Evolutionary conservation across 2,329 filamentous ascomycete species (phyloP), one percentile per base, ranked within the genome.

Genomic region (Alternaria dauci): DNA sequence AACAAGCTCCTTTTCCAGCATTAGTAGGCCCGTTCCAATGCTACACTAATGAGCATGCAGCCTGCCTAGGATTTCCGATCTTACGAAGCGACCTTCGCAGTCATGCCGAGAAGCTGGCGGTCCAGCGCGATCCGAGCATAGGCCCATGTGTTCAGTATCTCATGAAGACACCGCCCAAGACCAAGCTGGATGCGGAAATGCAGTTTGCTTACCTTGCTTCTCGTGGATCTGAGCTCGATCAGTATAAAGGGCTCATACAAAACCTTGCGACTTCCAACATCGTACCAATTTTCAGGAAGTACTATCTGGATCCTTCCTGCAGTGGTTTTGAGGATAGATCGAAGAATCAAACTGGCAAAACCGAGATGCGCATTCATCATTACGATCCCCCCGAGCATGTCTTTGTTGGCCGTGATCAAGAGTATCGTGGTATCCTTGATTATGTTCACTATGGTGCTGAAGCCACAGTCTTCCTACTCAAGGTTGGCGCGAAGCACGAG

Each of bases 371-470:
- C 81, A 83, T 67, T 18, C 76, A 78, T 48, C 76, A 78, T 50
- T 85, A 88, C 68, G 84, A 93, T 44, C 84, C 87, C 16, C 94
- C 95, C 5, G 86, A 85, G 46, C 84, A 88, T 41, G 93, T 91
- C 64, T 99, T 97, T 76, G 84, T 99, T 2, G 95, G 95, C 8
- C 83, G 86, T 34, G 83, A 85, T 53, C 82, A 87, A 56, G 85
- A 89, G 67, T 99, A 96, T 71, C 91, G 88, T 11, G 91, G 96
- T 32, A 96, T 99, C 32, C 97, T 99, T 68, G 93, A 98, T 75
- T 99, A 97, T 78, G 94, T 98, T 14, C 92, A 98, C 75, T 99
- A 97, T 80, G 93, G 94, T 0, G 81, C 85, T 34, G 89, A 94
- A 74, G 94, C 92, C 2, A 98, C 98, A 71, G 84, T 91, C 0